phyloP scores from a whole-genome alignment of 2,329 filamentous ascomycete species.

The Epichloe sylvatica region DNA sequence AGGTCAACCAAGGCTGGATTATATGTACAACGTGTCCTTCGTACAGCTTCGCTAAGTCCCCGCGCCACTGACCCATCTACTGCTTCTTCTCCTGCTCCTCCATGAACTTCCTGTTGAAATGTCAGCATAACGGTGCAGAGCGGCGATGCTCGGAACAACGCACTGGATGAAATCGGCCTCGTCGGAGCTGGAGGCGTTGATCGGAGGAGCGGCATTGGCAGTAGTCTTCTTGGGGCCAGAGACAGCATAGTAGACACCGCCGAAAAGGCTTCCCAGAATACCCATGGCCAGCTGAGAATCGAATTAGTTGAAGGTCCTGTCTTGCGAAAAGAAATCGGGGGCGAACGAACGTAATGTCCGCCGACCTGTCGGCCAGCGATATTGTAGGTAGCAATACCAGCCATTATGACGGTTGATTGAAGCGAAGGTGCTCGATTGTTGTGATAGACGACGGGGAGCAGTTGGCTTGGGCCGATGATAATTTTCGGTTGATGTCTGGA shows the following conservation, averaged over 20 bases:
- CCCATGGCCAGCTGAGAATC: constrained; percentile 41
- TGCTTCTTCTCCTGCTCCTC: constrained; percentile 29
- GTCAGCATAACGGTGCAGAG: background rate
- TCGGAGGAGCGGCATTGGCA: constrained; percentile 37
- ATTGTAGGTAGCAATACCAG: constrained; percentile 32
- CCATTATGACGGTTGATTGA: constrained; percentile 19
- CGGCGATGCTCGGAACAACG: constrained; percentile 19
- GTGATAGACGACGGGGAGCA: background rate
- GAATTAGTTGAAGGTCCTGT: constrained; percentile 3
- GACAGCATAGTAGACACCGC: constrained; percentile 30
- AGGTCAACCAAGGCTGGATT: constrained; percentile 3
- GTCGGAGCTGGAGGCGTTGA: constrained; percentile 48
- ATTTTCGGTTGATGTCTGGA: constrained; percentile 16
- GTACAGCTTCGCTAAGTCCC: constrained; percentile 12
- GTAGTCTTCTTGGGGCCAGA: constrained; percentile 32
- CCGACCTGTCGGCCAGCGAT: constrained; percentile 45
- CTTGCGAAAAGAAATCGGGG: constrained; percentile 6
- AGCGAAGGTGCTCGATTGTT: constrained; percentile 9
- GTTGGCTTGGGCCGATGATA: constrained; percentile 8
- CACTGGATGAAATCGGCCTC: constrained; percentile 54
- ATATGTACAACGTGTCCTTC: constrained; percentile 22
- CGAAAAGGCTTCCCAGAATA: constrained; percentile 37
- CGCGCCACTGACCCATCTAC: constrained; percentile 14
- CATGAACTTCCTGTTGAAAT: constrained; percentile 23
- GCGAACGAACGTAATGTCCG: constrained; percentile 43